Base-by-base conservation (phyloP, 140 eudicot species). In the Stevia rebaudiana region DNA sequence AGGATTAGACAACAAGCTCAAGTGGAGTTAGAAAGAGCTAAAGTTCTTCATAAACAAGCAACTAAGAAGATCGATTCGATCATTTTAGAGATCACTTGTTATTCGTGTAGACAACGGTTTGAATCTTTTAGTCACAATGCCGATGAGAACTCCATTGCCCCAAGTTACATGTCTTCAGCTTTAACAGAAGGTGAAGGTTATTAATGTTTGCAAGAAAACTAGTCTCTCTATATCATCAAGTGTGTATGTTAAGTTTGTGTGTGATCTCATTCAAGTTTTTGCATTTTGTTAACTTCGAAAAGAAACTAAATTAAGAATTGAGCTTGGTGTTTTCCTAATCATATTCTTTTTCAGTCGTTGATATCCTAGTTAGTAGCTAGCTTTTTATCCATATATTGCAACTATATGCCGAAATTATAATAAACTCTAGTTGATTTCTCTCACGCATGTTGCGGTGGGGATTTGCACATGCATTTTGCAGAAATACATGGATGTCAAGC, bases 1-100 rank as follows among this genome's bases (percentile, higher is more conserved):
- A 83, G 94, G 41, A 84, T 90, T 8, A 72, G 97, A 55, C 86
- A 80, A 69, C 91, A 82, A 73, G 97, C 97, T 16, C 86, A 74
- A 42, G 86, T 74, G 57, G 95, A 90, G 81, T 31, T 90, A 12
- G 90, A 90, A 25, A 84, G 79, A 65, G 97, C 97, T 25, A 86
- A 74, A 16, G 70, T 52, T 36, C 67, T 90, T 41, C 73, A 76
- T 58, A 84, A 87, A 46, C 84, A 80, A 43, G 95, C 97, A 0
- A 78, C 76, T 4, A 87, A 67, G 68, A 78, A 73, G 67, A 72
- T 90, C 13, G 74, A 81, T 60, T 69, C 83, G 28, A 74, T 84
- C 49, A 63, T 84, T 24, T 33, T 84, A 28, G 81, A 90, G 52
- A 82, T 90, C 58, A 90, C 97, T 35, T 90, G 97, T 71, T 88